phyloP scores from a whole-genome alignment of 2,329 filamentous ascomycete species.

The Cercospora sp. region DNA sequence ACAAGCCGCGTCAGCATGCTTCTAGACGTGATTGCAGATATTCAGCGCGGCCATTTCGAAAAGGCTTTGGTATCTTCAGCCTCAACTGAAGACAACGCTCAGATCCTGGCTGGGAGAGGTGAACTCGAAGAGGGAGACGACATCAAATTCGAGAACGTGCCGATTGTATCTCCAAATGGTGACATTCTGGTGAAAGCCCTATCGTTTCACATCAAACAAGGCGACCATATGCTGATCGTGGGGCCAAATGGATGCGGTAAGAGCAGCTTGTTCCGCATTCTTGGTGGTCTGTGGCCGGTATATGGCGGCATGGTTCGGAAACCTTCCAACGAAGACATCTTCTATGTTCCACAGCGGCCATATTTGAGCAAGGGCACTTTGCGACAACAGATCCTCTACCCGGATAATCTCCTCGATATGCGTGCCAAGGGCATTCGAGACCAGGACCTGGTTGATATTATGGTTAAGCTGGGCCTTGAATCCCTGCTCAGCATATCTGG shows the following conservation, averaged over 20 bases:
- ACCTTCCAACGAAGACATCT: slow-evolving; percentile 88
- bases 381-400: slow-evolving; percentile 97
- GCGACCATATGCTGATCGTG: slow-evolving; percentile 90
- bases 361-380: slow-evolving; percentile 89
- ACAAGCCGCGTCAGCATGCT: slow-evolving; percentile 89
- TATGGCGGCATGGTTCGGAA: slow-evolving; percentile 94
- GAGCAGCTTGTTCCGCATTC: slow-evolving; percentile 90
- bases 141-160: slow-evolving; percentile 84
- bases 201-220: slow-evolving; percentile 81
- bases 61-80: slow-evolving; percentile 95
- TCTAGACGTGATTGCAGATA: slow-evolving; percentile 91
- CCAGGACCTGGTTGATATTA: slow-evolving; percentile 72
- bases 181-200: slow-evolving; percentile 85
- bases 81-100: slow-evolving; percentile 76
- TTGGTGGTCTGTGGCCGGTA: slow-evolving; percentile 95
- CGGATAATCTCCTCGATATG: slow-evolving; percentile 85
- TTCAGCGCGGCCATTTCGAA: slow-evolving; percentile 85
- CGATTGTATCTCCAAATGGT: slow-evolving; percentile 95
- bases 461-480: slow-evolving; percentile 79
- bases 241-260: slow-evolving; percentile 98
- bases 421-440: slow-evolving; percentile 81
- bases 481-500: slow-evolving; percentile 75
- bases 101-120: slow-evolving; percentile 79
- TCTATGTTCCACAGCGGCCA: slow-evolving; percentile 95
- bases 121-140: slow-evolving; percentile 77